Conservation (phyloP, 106 monocot species). For the Amphibolis antarctica region DNA sequence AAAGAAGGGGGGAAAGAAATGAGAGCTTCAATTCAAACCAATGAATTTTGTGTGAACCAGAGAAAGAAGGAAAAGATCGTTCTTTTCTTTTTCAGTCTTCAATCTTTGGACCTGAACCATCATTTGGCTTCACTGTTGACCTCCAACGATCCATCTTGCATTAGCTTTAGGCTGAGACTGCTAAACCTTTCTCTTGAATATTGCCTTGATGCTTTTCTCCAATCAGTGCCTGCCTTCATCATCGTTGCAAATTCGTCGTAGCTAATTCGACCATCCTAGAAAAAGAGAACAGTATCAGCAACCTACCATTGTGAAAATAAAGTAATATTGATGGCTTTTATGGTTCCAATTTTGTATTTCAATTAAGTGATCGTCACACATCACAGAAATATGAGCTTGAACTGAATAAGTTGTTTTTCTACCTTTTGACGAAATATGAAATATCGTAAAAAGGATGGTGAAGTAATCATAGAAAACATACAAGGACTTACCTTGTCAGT, state of each 20-base stretch:
- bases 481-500: slow-evolving; percentile 19
- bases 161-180: slow-evolving; percentile 16
- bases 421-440: neutral
- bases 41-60: neutral
- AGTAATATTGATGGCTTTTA: neutral
- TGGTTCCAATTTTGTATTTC: too few relatives aligned
- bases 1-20: too few relatives aligned
- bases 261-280: slow-evolving; percentile 28
- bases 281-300: neutral
- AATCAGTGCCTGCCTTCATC: slow-evolving; percentile 26
- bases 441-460: neutral
- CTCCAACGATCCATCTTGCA: slow-evolving; percentile 14
- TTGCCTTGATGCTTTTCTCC: slow-evolving; percentile 30
- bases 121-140: slow-evolving; percentile 1
- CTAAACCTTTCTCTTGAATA: slow-evolving; percentile 21
- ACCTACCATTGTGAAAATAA: neutral
- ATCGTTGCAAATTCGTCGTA: slow-evolving; percentile 21
- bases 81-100: neutral
- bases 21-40: too few relatives aligned
- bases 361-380: too few relatives aligned
- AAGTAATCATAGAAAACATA: neutral
- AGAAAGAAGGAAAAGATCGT: slow-evolving; percentile 3
- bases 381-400: neutral
- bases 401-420: neutral
- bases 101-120: neutral